phyloP scores from a whole-genome alignment of 306 rosid genomes.

The Quercus robur region DNA sequence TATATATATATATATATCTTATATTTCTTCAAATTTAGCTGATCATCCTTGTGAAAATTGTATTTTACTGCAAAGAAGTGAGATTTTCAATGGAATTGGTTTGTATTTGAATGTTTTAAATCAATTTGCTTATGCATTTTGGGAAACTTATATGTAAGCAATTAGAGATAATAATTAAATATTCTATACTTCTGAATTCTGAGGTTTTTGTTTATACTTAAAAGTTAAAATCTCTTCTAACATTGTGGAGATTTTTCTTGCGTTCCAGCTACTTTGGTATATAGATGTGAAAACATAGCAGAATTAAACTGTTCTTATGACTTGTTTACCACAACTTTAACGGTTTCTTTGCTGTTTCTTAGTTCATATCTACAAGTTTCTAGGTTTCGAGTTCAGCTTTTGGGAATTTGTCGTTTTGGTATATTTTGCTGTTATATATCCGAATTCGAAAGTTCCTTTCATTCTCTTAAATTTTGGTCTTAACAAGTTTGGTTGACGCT shows the following conservation, averaged over 20 bases:
- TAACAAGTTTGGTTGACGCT: neutral
- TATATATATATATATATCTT: neutral
- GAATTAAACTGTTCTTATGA: neutral
- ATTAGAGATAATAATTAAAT: neutral
- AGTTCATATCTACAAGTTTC: neutral
- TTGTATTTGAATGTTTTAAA: neutral
- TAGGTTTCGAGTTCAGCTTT: neutral
- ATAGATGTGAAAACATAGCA: neutral
- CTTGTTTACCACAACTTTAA: neutral
- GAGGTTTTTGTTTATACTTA: neutral
- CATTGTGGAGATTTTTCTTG: neutral
- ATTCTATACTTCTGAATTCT: neutral
- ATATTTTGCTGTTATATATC: neutral
- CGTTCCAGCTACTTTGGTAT: neutral
- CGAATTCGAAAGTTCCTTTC: neutral
- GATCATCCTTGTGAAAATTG: neutral
- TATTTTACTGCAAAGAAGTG: neutral
- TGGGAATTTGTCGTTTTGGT: neutral
- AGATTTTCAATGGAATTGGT: neutral
- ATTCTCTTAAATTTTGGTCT: neutral
- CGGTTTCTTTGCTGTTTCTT: neutral
- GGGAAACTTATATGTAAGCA: neutral
- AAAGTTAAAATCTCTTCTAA: neutral
- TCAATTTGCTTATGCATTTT: neutral
- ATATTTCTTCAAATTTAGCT: neutral